A percentile compares a stretch with the other conserved stretches of the same genome.
Conservation (phyloP, 2,329 filamentous ascomycete species). For the Dothistroma septosporum region DNA sequence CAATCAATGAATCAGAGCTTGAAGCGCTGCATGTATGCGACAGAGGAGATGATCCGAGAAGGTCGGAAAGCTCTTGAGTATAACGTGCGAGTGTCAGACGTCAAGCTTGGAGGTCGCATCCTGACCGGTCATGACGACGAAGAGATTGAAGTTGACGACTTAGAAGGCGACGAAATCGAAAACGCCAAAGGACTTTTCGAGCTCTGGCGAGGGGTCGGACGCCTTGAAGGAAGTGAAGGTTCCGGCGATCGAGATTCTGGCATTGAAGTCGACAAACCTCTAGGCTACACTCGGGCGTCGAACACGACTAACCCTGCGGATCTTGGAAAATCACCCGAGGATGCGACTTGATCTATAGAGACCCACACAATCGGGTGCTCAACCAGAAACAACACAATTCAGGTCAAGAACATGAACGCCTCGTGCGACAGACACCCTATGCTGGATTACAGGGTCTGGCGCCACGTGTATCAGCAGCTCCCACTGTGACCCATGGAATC, state of each 20-base stretch:
- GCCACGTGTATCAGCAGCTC: neutral
- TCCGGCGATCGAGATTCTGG: constrained; percentile 33
- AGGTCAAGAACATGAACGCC: neutral
- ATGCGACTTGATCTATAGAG: neutral
- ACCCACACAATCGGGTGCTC: neutral
- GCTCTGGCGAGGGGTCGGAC: constrained; percentile 23
- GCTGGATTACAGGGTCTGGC: neutral
- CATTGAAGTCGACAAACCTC: constrained; percentile 29
- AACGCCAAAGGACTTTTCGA: constrained; percentile 29
- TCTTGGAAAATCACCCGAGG: constrained; percentile 19
- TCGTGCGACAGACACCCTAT: neutral
- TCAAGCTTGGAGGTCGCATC: constrained; percentile 76
- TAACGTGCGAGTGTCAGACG: constrained; percentile 70
- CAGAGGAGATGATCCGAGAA: constrained; percentile 84
- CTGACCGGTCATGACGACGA: constrained; percentile 56
- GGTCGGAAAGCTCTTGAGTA: constrained; percentile 84
- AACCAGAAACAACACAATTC: neutral
- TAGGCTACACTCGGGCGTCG: constrained; percentile 9
- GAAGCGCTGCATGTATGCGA: constrained; percentile 82
- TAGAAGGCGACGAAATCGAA: constrained; percentile 21
- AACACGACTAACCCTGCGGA: constrained; percentile 9
- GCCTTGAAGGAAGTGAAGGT: constrained; percentile 23
- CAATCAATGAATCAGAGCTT: constrained; percentile 95
- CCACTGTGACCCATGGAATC: neutral
- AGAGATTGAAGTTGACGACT: constrained; percentile 26